phyloP scores from a whole-genome alignment of 2,329 filamentous ascomycete genomes.

The Claviceps capensis region DNA sequence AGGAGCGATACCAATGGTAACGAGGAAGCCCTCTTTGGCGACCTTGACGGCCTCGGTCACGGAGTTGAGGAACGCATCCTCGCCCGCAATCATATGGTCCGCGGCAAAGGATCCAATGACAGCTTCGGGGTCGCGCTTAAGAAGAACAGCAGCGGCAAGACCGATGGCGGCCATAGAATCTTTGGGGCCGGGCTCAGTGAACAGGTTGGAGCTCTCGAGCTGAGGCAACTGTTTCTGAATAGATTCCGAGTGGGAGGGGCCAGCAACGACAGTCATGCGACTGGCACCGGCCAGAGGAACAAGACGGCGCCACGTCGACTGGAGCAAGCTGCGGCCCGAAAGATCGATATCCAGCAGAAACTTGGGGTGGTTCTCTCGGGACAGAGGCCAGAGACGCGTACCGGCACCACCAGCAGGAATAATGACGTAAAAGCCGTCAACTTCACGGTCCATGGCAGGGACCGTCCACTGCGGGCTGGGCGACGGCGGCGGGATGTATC shows the following conservation, averaged over 20 bases:
- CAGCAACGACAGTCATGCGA: conserved; percentile 15
- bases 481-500: conserved; percentile 6
- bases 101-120: conserved; percentile 15
- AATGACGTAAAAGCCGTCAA: conserved; percentile 15
- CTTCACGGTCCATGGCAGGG: conserved; percentile 10
- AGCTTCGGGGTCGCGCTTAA: conserved; percentile 12
- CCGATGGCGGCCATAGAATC: conserved; percentile 16
- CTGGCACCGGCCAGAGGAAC: conserved; percentile 13
- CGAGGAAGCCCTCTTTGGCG: conserved; percentile 14
- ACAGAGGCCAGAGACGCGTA: conserved; percentile 15
- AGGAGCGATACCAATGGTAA: conserved; percentile 15
- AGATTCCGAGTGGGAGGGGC: conserved; percentile 13
- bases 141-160: conserved; percentile 13
- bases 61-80: conserved; percentile 14
- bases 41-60: conserved; percentile 14
- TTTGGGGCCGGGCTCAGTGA: conserved; percentile 15
- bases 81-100: conserved; percentile 16
- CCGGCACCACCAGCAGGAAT: conserved; percentile 15
- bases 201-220: conserved; percentile 11
- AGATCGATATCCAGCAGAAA: conserved; percentile 15
- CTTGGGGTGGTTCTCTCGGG: conserved; percentile 15
- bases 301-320: conserved; percentile 14
- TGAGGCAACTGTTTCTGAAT: conserved; percentile 13
- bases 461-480: conserved; percentile 5
- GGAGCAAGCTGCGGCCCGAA: conserved; percentile 13